Percentiles rank a stretch among this genome's conserved stretches.
These are phyloP conservation scores for Hortiboletus flavorubellus DNA, from an alignment of 768 basidiomycete genomes.

Conservation along the genomic window DNA sequence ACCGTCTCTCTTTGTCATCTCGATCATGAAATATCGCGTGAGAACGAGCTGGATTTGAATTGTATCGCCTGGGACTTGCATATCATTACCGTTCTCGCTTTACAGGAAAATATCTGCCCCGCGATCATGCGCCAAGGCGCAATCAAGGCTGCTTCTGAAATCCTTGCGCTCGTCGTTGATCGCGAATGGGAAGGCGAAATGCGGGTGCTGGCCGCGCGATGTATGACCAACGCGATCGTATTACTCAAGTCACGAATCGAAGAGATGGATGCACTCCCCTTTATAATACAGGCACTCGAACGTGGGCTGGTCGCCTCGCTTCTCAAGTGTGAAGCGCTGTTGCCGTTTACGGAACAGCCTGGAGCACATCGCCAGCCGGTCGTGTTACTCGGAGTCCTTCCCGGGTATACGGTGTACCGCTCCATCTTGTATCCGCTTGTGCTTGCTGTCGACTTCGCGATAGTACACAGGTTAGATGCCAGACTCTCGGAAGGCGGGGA, in stretches of 20 bases:
- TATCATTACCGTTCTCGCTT: constrained; percentile 21
- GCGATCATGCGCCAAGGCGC: constrained; percentile 22
- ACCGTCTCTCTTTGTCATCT: constrained; percentile 24
- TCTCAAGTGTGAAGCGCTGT: constrained; percentile 22
- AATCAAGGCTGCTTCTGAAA: constrained; percentile 24
- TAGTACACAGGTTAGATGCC: constrained; percentile 7
- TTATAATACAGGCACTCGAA: constrained; percentile 24
- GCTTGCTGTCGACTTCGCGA: constrained; percentile 7
- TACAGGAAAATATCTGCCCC: constrained; percentile 15
- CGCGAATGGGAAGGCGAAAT: constrained; percentile 11
- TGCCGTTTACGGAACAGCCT: constrained; percentile 17
- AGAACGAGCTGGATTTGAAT: constrained; percentile 14
- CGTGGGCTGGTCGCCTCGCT: constrained; percentile 20
- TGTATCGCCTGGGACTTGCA: constrained; percentile 32
- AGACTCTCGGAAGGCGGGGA: constrained; percentile 13
- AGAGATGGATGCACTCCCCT: constrained; percentile 26
- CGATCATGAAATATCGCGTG: constrained; percentile 21
- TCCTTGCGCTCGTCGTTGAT: constrained; percentile 17
- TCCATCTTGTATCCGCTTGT: constrained; percentile 19
- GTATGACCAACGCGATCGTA: constrained; percentile 19
- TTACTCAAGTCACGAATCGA: constrained; percentile 19
- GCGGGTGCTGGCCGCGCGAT: constrained; percentile 18
- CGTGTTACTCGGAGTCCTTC: constrained; percentile 19
- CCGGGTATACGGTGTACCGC: constrained; percentile 26
- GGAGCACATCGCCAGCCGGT: constrained; percentile 1